Base-by-base conservation (phyloP, 2,329 filamentous ascomycete species). In the Penicillium frequentans region DNA sequence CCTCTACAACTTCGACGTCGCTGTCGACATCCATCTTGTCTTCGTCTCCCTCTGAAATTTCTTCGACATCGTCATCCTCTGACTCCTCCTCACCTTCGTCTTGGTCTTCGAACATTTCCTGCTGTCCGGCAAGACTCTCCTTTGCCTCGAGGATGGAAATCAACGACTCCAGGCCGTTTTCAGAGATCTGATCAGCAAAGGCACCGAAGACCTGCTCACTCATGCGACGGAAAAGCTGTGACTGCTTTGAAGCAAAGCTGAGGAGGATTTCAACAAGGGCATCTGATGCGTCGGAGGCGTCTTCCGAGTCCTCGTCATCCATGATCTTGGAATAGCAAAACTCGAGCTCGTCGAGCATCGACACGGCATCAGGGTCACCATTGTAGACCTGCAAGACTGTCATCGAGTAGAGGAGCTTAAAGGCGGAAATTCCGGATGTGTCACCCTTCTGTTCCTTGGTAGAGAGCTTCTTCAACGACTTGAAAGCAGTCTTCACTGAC, bases 341-440 rank as follows among this genome's bases (percentile, higher is more conserved):
- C 63, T 89, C 84, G n/a, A 97, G 81, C 65, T 97, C 93, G 53
- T 90, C 85, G 9, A 97, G 79, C 59, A 95, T 88, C 49, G 89
- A 87, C 23, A 96, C 84, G 0, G 92, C 90, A 69, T 98, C 95
- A 0, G 89, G 82, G 57, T 96, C 92, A 24, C 91, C 90, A 67
- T 93, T 93, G 77, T 96, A 96, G 9, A 96, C 82, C 72, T 97
- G 91, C 54, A 98, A 81, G 14, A 97, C 84, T 0, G 91, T 89
- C 52, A 97, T 83, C 0, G 91, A 88, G 71, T 96, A 91, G 1
- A 98, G 82, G 35, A 97, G 81, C 21, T 89, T 88, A 56, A 97
- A 83, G 0, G 90, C 90, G 58, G 86, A 86, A 16, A 79, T 79
- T 52, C 69, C 69, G 2, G 70, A 64, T 23, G 58, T 59, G 49